Conservation (phyloP, 768 basidiomycete genomes). For the Tulasnella sp. region DNA sequence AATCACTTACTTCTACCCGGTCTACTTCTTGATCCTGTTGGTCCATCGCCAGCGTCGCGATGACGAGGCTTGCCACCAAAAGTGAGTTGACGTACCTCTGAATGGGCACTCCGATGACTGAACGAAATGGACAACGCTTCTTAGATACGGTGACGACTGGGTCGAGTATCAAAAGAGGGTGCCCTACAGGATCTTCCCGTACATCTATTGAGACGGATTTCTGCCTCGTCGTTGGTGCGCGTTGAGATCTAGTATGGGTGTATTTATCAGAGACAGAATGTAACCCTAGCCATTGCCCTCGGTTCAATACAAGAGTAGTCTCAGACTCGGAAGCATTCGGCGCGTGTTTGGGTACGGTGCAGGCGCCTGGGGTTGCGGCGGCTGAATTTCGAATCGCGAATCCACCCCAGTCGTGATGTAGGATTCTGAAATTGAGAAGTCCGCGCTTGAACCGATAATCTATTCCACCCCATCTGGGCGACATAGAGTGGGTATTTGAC, state of each 20-base stretch:
- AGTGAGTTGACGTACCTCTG: conserved; percentile 54
- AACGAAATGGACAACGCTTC: background rate
- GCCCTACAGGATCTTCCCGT: conserved; percentile 83
- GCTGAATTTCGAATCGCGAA: no score
- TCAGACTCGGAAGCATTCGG: no score
- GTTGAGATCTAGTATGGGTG: background rate
- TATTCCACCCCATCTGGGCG: no score
- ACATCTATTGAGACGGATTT: conserved; percentile 58
- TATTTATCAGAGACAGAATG: no score
- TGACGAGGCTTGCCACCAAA: conserved; percentile 87
- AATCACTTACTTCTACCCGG: conserved; percentile 92
- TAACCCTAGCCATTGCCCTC: no score
- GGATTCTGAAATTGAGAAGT: no score
- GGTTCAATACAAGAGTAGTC: no score
- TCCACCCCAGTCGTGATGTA: no score
- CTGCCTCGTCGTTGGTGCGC: background rate
- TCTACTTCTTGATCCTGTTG: conserved; percentile 87
- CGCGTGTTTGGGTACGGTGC: no score
- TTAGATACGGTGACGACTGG: conserved; percentile 94
- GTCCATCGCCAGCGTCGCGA: conserved; percentile 89
- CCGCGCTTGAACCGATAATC: no score
- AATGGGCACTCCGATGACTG: conserved; percentile 10
- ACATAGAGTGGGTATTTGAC: no score
- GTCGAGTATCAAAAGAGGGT: conserved; percentile 84
- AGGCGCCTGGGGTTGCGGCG: no score